Base-by-base conservation (phyloP, 2,329 filamentous ascomycete species). In the Pseudohalonectria lignicola region DNA sequence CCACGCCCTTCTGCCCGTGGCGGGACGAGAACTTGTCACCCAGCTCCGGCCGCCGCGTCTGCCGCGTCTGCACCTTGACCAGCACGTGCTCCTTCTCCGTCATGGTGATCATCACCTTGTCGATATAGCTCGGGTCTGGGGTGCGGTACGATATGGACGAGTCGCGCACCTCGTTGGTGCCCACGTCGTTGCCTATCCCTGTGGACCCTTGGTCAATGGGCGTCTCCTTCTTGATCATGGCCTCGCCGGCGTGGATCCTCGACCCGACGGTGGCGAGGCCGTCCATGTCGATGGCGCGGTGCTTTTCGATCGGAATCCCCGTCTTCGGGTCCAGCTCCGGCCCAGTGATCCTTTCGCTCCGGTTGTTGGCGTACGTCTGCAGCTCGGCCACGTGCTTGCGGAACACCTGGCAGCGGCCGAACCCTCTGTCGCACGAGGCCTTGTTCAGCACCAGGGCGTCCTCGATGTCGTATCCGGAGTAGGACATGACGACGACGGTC, bases 21-120 rank as follows among this genome's bases (percentile, higher is more conserved):
- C 92, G 86, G 36, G 92, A 98, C 1, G 88, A 95, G 63, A 98
- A 98, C 57, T 98, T 98, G 71, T 98, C 92, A 38, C 92, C 92
- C 3, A 98, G 74, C 58, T 98, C 93, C 0, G 92, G 92, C 5
- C 88, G 77, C 31, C 93, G 79, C 1, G 93, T 98, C 59, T 98
- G 93, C n/a, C 93, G 74, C 0, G 88, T 94, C 54, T 95, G 84
- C 12, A 96, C 82, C 60, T 98, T 98, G 67, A 96, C 76, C 34
- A 96, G 74, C 16, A 81, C 81, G 8, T 78, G 84, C 45, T 94
- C 88, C 43, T 79, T 79, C 54, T 96, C 90, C 17, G 85, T 94
- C 45, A 85, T 79, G 0, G 88, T 92, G 39, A 95, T 73, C 77
- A 95, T 85, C 40, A 96, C 86, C 65, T 96, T 95, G 68, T 98